Evolutionary conservation across 2,329 filamentous ascomycete genomes (phyloP), one percentile per base, ranked within the genome.

Genomic region (Curvularia sp.): DNA sequence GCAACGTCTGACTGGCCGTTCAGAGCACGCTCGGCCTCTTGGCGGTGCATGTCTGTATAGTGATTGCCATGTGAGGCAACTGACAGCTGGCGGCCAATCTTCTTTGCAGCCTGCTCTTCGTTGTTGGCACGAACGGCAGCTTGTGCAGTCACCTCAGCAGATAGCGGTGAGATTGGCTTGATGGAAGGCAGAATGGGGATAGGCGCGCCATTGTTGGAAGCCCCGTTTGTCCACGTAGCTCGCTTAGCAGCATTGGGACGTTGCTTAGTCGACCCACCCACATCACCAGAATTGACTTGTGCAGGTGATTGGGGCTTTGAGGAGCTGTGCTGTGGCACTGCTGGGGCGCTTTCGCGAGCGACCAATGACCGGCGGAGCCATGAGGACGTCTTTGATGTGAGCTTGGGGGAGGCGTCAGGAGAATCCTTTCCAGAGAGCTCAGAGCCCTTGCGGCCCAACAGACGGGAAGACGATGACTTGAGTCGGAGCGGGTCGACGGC

Each of bases 281-380:
- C 76, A 22, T 83, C 80, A 20, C 79, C 77, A 13, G 79, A 79
- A 51, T 78, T 79, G 8, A 78, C 68, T 33, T 81, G 79, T 18
- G 79, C 72, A 54, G 80, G 77, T 49, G 79, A 77, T 38, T 79
- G 78, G 28, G 78, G 77, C 62, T 82, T 80, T 15, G 72, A 64
- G 26, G 75, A 69, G 48, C 62, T 69, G 64, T 80, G 79, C 60
- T 81, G 79, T 5, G 80, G 78, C 30, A 86, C 80, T n/a, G 84
- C 82, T 53, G 91, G 89, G 10, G 86, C 82, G 66, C 84, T 88
- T 46, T 89, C 88, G 58, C 91, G 86, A 57, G 90, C 89, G 72
- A 97, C 96, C 57, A 99, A 84, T 12, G 95, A 98, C 76, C 96
- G 93, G 66, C 95, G 88, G 80, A 99, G 97, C 95, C 95, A 99